Conservation (phyloP, 73 alveolate genomes). For the Blepharisma stoltei region DNA sequence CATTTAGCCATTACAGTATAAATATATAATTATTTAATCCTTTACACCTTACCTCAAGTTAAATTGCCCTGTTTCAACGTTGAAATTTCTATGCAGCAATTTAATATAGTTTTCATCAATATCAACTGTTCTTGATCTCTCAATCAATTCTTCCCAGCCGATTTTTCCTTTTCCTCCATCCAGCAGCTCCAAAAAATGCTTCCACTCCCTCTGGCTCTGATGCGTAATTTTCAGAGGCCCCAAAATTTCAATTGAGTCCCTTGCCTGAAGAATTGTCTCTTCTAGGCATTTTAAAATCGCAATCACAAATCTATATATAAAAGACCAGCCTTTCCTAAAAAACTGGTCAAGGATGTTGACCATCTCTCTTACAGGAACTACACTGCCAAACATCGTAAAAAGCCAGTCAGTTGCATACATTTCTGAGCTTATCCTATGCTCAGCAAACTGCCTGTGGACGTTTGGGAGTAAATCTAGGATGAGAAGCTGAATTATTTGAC, state of each 20-base stretch:
- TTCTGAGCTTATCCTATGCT: constrained; percentile 45
- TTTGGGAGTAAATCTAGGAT: constrained; percentile 39
- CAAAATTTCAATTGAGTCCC: constrained; percentile 51
- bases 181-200: constrained; percentile 11
- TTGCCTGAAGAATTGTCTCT: constrained; percentile 45
- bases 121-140: constrained; percentile 3
- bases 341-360: constrained; percentile 50
- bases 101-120: constrained; percentile 21
- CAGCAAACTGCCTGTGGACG: constrained; percentile 43
- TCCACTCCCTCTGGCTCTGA: constrained; percentile 20
- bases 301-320: constrained; percentile 41
- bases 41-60: background rate
- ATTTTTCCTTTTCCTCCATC: background rate
- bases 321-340: constrained; percentile 56
- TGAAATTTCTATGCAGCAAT: constrained; percentile 25
- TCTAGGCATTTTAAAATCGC: constrained; percentile 38
- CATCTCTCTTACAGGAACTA: constrained; percentile 48
- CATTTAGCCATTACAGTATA: no score
- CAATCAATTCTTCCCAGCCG: background rate
- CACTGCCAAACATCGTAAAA: constrained; percentile 58
- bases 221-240: constrained; percentile 29
- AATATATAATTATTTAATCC: no score
- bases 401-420: constrained; percentile 72
- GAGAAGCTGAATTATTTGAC: constrained; percentile 41
- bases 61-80: constrained; percentile 18